Percentiles rank a stretch among this genome's conserved stretches.
Conservation (phyloP, 2,329 filamentous ascomycete genomes). For the Lasiodiplodia gonubiensis region DNA sequence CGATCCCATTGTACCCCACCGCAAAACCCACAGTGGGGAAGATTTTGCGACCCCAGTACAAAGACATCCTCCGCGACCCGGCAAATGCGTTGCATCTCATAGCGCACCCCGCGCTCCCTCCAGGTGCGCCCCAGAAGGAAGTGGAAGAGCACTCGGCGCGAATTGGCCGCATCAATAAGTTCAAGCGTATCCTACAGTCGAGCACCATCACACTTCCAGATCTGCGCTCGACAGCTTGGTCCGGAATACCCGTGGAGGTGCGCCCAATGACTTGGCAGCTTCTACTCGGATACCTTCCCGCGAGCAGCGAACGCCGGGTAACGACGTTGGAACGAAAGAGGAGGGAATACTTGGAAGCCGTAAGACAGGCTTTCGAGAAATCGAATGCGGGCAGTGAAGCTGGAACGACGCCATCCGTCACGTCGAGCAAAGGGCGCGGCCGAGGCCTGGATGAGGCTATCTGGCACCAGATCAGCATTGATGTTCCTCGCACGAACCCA, state of each 20-base stretch:
- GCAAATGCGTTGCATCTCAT: slow-evolving; percentile 96
- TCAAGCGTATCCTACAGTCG: slow-evolving; percentile 92
- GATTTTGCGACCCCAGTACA: slow-evolving; percentile 95
- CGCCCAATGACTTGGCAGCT: slow-evolving; percentile 99
- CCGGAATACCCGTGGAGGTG: slow-evolving; percentile 91
- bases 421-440: slow-evolving; percentile 63
- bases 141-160: slow-evolving; percentile 83
- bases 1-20: slow-evolving; percentile 78
- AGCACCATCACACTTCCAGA: slow-evolving; percentile 87
- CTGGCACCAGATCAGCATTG: slow-evolving; percentile 99
- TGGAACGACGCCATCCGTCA: slow-evolving; percentile 43
- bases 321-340: slow-evolving; percentile 90
- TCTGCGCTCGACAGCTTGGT: slow-evolving; percentile 86
- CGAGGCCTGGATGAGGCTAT: slow-evolving; percentile 93
- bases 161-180: slow-evolving; percentile 96
- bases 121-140: slow-evolving; percentile 80
- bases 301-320: slow-evolving; percentile 92
- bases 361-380: slow-evolving; percentile 69
- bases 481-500: slow-evolving; percentile 93
- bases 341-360: slow-evolving; percentile 94
- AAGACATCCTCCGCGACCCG: slow-evolving; percentile 85
- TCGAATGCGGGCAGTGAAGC: slow-evolving; percentile 60
- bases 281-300: slow-evolving; percentile 90
- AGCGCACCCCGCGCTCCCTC: slow-evolving; percentile 76
- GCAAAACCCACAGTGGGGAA: slow-evolving; percentile 92